These are phyloP conservation scores for Dothistroma pini DNA, from an alignment of 2,329 filamentous ascomycete genomes.

Conservation along the genomic window DNA sequence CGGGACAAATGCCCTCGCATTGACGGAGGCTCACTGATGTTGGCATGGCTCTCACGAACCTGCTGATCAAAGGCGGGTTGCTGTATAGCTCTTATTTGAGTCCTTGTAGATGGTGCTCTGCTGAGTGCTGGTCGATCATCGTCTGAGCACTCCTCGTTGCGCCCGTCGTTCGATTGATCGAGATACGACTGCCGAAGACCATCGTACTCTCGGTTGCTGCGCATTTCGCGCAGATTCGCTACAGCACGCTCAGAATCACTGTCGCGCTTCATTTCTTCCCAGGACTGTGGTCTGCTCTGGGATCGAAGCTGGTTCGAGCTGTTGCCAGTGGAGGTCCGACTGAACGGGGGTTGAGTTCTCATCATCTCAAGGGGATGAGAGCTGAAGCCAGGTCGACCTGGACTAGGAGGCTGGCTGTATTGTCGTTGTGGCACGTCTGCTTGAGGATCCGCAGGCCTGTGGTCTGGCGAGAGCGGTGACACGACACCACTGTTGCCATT, in stretches of 20 bases:
- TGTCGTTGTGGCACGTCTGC: not conserved
- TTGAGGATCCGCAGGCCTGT: not conserved
- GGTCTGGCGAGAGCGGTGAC: not conserved
- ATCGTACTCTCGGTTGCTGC: not conserved
- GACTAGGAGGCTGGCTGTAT: not conserved
- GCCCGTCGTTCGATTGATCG: not conserved
- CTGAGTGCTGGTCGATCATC: not conserved
- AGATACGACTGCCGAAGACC: not conserved
- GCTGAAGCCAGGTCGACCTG: not conserved
- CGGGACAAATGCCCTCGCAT: not conserved
- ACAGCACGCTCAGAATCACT: not conserved
- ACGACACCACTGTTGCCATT: not conserved
- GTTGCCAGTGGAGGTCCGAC: not conserved
- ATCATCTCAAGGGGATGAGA: not conserved
- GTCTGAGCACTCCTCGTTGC: not conserved
- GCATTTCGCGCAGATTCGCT: not conserved
- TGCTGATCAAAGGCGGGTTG: not conserved
- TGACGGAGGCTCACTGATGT: not conserved
- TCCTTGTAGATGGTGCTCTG: not conserved
- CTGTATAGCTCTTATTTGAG: slow-evolving; percentile 1
- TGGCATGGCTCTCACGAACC: not conserved
- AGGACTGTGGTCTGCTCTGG: not conserved
- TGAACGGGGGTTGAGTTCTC: not conserved
- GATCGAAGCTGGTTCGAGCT: not conserved
- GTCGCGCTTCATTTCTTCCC: not conserved